Evolutionary conservation across 1,284 basidiomycete species (phyloP).

Genomic region (Hypsizygus ulmarius): DNA sequence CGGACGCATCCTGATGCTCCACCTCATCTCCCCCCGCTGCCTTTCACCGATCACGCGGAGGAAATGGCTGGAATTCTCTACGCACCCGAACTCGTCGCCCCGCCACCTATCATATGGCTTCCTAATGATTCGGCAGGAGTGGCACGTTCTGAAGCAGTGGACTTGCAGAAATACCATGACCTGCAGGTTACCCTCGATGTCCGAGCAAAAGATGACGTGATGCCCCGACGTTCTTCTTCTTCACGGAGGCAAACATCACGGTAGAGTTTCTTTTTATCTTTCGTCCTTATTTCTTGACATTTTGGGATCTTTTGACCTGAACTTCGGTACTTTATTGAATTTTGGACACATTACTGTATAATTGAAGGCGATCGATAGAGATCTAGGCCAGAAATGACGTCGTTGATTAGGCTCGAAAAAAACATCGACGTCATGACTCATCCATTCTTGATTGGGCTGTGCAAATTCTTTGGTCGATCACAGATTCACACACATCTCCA

Average conservation of each 20-base stretch:
- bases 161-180: conserved; percentile 68
- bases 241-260: conserved; percentile 23
- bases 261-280: conserved; percentile 13
- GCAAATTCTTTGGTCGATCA: too few relatives aligned
- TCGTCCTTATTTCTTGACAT: conserved; percentile 3
- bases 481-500: too few relatives aligned
- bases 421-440: conserved; percentile 12
- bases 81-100: conserved; percentile 75
- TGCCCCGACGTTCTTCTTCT: conserved; percentile 35
- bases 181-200: conserved; percentile 65
- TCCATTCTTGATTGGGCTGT: too few relatives aligned
- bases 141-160: conserved; percentile 65
- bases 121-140: conserved; percentile 72
- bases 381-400: conserved; percentile 6
- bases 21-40: conserved; percentile 64
- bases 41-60: conserved; percentile 71
- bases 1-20: conserved; percentile 76
- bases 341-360: conserved; percentile 2
- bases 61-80: conserved; percentile 77
- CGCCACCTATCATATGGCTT: conserved; percentile 76
- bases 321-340: conserved; percentile 6
- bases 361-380: conserved; percentile 8
- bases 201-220: conserved; percentile 52
- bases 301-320: conserved; percentile 3
- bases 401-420: conserved; percentile 6